A percentile compares a stretch with the other conserved stretches of the same genome.
Conservation (phyloP, 1,284 basidiomycete genomes). For the Melanopsichium pennsylvanicum region DNA sequence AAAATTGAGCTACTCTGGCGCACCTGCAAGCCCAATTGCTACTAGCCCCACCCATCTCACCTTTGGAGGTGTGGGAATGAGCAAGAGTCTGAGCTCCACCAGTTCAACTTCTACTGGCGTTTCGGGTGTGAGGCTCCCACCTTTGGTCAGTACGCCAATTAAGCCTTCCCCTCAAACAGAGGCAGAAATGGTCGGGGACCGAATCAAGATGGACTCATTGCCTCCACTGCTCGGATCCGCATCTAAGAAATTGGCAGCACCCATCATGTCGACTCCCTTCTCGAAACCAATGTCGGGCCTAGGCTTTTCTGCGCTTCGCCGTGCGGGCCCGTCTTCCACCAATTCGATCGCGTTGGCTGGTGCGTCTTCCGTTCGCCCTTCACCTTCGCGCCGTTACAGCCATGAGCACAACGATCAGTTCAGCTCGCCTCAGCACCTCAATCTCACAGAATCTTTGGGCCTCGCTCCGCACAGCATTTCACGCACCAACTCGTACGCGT, state of each 20-base stretch:
- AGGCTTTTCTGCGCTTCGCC: slow-evolving; percentile 30
- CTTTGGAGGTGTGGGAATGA: slow-evolving; percentile 6
- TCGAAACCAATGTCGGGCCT: slow-evolving; percentile 26
- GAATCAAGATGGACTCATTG: slow-evolving; percentile 24
- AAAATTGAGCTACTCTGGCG: slow-evolving; percentile 41
- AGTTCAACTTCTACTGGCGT: slow-evolving; percentile 3
- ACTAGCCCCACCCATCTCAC: slow-evolving; percentile 34
- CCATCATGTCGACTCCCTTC: slow-evolving; percentile 40
- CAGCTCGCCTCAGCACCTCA: slow-evolving; percentile 59
- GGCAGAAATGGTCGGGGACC: slow-evolving; percentile 15
- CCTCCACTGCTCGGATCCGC: slow-evolving; percentile 32
- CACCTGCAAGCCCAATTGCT: slow-evolving; percentile 17
- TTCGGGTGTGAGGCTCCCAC: slow-evolving; percentile 30
- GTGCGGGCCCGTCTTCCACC: no score
- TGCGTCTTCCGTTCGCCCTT: slow-evolving; percentile 23
- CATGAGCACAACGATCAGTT: slow-evolving; percentile 58
- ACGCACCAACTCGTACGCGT: slow-evolving; percentile 30
- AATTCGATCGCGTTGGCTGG: no score
- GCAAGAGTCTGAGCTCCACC: slow-evolving; percentile 13
- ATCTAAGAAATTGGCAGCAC: slow-evolving; percentile 22
- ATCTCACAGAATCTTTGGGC: slow-evolving; percentile 57
- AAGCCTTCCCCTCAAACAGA: slow-evolving; percentile 16
- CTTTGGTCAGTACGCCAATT: slow-evolving; percentile 41
- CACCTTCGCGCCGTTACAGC: slow-evolving; percentile 26
- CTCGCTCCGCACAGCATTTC: slow-evolving; percentile 59